These are phyloP conservation scores for Plectosphaerella sp. DNA, from an alignment of 2,329 filamentous ascomycete genomes.

Conservation along the genomic window DNA sequence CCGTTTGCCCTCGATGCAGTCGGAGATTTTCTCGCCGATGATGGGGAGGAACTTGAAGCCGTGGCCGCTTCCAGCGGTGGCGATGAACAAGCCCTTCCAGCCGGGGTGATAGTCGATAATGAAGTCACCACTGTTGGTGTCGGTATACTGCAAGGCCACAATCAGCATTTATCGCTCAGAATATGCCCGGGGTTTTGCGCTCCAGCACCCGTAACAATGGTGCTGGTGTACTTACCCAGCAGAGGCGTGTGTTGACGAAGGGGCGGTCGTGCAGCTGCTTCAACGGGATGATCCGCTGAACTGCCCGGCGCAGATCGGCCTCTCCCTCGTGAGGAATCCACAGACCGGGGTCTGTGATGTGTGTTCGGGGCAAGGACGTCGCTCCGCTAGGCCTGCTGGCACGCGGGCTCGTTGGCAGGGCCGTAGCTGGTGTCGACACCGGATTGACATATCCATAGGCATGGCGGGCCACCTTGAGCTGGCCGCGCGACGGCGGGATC, in stretches of 20 bases:
- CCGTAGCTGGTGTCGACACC: conserved; percentile 7
- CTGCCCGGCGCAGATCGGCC: conserved; percentile 53
- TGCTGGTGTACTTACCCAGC: conserved; percentile 42
- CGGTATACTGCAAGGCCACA: conserved; percentile 45
- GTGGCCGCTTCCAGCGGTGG: conserved; percentile 60
- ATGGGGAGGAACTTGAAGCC: conserved; percentile 68
- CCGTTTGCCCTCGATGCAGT: conserved; percentile 44
- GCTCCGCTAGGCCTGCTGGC: conserved; percentile 1
- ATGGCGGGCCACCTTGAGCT: conserved; percentile 69
- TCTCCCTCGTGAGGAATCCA: conserved; percentile 57
- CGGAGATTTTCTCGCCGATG: conserved; percentile 57
- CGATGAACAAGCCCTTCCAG: conserved; percentile 54
- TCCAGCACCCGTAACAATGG: too few species aligned
- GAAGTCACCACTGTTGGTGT: conserved; percentile 69
- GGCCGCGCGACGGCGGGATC: conserved; percentile 58
- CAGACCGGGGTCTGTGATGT: conserved; percentile 41
- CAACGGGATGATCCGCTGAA: conserved; percentile 57
- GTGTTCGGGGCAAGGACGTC: conserved; percentile 39
- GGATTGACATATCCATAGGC: conserved; percentile 61
- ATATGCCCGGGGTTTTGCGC: too few species aligned
- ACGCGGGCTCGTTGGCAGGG: conserved; percentile 1
- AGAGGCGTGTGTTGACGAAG: conserved; percentile 60
- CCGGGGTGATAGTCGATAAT: conserved; percentile 65
- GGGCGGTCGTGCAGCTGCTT: conserved; percentile 51
- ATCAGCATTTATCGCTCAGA: too few species aligned